Conservation (phyloP, 805 yeast genomes). For the Diddensiella transvaalensis region DNA sequence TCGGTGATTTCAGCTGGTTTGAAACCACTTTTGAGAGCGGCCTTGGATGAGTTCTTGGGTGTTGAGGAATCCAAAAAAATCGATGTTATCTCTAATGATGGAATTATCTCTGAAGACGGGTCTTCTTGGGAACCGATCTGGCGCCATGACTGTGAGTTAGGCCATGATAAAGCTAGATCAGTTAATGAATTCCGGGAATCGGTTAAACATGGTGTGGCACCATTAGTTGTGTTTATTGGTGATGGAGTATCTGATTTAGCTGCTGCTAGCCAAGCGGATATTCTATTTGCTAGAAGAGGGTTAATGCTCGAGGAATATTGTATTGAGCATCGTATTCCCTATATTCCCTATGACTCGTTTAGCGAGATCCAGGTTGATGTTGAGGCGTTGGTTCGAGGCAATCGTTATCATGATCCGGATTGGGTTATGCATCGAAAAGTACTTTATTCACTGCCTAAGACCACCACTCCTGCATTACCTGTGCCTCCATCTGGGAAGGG, state of each 20-base stretch:
- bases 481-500: too few relatives aligned
- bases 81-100: constrained; percentile 41
- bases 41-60: constrained; percentile 40
- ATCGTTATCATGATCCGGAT: constrained; percentile 18
- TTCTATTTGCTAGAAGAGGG: constrained; percentile 42
- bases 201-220: constrained; percentile 34
- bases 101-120: constrained; percentile 37
- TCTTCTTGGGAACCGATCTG: constrained; percentile 38
- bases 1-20: constrained; percentile 44
- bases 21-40: constrained; percentile 40
- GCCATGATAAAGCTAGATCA: constrained; percentile 43
- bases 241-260: constrained; percentile 52
- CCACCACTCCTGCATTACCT: constrained; percentile 1
- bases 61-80: constrained; percentile 35
- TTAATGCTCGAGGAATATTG: constrained; percentile 41
- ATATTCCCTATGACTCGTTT: constrained; percentile 41
- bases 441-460: neutral
- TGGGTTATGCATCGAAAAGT: neutral
- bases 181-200: constrained; percentile 37
- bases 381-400: constrained; percentile 27
- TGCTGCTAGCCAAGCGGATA: constrained; percentile 43
- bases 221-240: constrained; percentile 51
- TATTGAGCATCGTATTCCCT: constrained; percentile 38
- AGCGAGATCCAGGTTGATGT: constrained; percentile 38
- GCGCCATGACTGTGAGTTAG: constrained; percentile 42